Conservation (phyloP, 1,284 basidiomycete genomes). For the Rhodotorula mucilaginosa region DNA sequence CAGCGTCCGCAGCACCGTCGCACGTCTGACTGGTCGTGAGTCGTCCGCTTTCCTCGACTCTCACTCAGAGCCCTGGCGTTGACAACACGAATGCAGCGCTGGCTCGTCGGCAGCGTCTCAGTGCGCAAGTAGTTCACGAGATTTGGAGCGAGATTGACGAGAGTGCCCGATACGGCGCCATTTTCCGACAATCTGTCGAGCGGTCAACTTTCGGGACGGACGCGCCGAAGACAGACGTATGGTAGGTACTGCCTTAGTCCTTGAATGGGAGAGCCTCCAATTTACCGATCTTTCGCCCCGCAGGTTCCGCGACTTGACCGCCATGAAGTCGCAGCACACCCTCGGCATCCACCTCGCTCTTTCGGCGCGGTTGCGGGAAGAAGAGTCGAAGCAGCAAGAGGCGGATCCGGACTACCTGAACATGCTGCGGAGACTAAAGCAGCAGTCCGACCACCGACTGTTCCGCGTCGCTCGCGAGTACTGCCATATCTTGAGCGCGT, state of each 20-base stretch:
- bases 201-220: conserved; percentile 5
- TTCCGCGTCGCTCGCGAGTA: conserved; percentile 22
- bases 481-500: conserved; percentile 6
- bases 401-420: conserved; percentile 18
- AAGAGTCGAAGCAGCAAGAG: conserved; percentile 5
- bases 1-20: conserved; percentile 14
- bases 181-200: conserved; percentile 26
- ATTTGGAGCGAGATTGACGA: conserved; percentile 32
- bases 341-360: conserved; percentile 27
- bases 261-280: too few species aligned
- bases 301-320: conserved; percentile 37
- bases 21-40: conserved; percentile 19
- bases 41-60: not conserved
- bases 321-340: conserved; percentile 24
- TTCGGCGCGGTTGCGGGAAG: conserved; percentile 10
- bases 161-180: conserved; percentile 1
- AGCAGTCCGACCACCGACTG: conserved; percentile 22
- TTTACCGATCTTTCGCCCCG: too few species aligned
- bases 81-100: conserved; percentile 10
- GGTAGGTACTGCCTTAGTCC: conserved; percentile 6
- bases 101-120: conserved; percentile 19
- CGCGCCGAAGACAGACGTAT: conserved; percentile 20
- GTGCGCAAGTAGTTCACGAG: conserved; percentile 5
- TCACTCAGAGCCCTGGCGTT: not conserved
- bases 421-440: conserved; percentile 17